Evolutionary conservation across 1,284 basidiomycete genomes (phyloP), one percentile per base, ranked within the genome.

Genomic region (Xerocomus nothofagi): DNA sequence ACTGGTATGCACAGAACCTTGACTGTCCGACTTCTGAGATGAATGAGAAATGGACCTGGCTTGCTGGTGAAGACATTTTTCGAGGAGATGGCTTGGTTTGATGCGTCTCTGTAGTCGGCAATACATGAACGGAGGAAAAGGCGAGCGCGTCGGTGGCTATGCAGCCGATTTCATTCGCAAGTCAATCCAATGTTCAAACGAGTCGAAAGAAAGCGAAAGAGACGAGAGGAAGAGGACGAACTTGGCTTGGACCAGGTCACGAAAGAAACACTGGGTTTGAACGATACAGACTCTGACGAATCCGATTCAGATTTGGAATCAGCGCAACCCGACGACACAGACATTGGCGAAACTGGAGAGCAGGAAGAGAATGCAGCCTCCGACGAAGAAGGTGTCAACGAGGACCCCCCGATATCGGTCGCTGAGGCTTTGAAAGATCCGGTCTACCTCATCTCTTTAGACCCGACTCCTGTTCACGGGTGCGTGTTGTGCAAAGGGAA

Each of bases 401-500:
- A 64, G 17, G 66, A 67, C 14, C 73, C 79, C 12, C 71, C 72
- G 5, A 76, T 89, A 57, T 75, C 81, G 3, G 72, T 91, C 39
- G 63, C 73, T 39, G 78, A 85, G 57, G 87, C 81, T 11, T 71
- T 88, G 31, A 67, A 68, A 11, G 73, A 86, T 49, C 86, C 91
- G 0, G 65, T 91, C 33, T 88, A 86, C 64, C 62, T 77, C 54
- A 66, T 84, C 26, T 78, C 79, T 3, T 53, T 78, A 10, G 73
- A 82, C 43, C 73, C 80, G 20, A 76, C 77, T n/a, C n/a, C n/a
- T 18, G 59, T 79, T 26, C 75, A 76, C 55, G 76, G 73, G 24
- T 93, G 91, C 62, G 75, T 88, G 4, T 63, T 88, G 9, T 93
- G 91, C 67, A 89, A 86, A 6, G 83, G 83, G 29, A 91, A 88